A percentile compares a stretch with the other conserved stretches of the same genome.
Evolutionary conservation across 768 basidiomycete genomes (phyloP).

Genomic region (Tylopilus sp.): DNA sequence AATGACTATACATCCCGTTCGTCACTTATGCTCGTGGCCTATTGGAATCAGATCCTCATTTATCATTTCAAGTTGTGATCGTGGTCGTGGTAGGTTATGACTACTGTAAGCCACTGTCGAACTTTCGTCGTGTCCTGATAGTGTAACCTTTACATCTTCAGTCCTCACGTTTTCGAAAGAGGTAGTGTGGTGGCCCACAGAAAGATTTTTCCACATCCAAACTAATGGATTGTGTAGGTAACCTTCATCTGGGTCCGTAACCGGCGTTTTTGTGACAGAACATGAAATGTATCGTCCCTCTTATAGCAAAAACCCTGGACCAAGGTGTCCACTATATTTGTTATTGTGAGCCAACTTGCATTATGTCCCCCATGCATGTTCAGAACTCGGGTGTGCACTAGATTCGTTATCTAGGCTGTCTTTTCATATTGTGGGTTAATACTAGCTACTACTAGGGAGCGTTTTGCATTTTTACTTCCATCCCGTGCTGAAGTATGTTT

Average conservation of each 20-base stretch:
- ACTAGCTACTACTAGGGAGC: background rate
- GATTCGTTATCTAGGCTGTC: slow-evolving; percentile 1
- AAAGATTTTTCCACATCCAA: background rate
- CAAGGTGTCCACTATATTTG: slow-evolving; percentile 1
- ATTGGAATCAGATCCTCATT: background rate
- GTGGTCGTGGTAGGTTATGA: background rate
- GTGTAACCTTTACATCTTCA: background rate
- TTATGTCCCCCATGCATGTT: background rate
- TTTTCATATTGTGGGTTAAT: background rate
- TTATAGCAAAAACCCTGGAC: background rate
- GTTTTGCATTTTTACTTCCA: background rate
- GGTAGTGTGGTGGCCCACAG: background rate
- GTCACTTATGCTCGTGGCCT: background rate
- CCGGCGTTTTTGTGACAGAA: background rate
- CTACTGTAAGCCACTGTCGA: background rate
- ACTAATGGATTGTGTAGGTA: background rate
- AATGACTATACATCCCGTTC: background rate
- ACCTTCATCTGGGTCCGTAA: slow-evolving; percentile 3
- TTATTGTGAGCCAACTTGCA: background rate
- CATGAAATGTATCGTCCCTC: background rate
- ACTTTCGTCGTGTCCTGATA: background rate
- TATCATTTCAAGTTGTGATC: background rate
- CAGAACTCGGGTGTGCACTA: background rate
- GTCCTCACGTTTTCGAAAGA: slow-evolving; percentile 1
- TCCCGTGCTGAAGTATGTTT: background rate